Percentiles rank a stretch among this genome's conserved stretches.
These are phyloP conservation scores for Cutaneotrichosporon daszewskae DNA, from an alignment of 1,284 basidiomycete genomes.

Conservation along the genomic window DNA sequence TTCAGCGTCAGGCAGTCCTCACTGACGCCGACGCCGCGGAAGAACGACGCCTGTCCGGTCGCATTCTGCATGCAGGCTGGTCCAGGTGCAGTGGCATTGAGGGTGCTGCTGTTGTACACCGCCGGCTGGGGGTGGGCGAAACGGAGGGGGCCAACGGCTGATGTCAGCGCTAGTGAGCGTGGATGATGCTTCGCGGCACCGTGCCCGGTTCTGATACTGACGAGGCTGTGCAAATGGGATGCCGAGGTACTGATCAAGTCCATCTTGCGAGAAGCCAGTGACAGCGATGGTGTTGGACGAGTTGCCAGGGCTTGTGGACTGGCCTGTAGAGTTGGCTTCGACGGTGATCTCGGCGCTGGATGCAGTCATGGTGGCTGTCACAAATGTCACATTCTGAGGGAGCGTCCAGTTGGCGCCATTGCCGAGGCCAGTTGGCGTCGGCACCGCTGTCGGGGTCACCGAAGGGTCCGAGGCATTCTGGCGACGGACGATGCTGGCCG, in stretches of 20 bases:
- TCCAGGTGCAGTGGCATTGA: constrained; percentile 23
- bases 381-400: too few relatives aligned
- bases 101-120: constrained; percentile 24
- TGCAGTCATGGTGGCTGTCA: too few relatives aligned
- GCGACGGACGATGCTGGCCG: too few relatives aligned
- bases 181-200: too few relatives aligned
- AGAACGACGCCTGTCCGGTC: constrained; percentile 19
- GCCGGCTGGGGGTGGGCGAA: constrained; percentile 43
- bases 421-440: too few relatives aligned
- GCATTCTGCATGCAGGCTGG: constrained; percentile 34
- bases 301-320: too few relatives aligned
- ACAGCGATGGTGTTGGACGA: too few relatives aligned
- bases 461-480: too few relatives aligned
- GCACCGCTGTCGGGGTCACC: too few relatives aligned
- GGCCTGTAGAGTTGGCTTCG: too few relatives aligned
- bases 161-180: not conserved
- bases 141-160: constrained; percentile 51
- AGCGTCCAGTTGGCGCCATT: too few relatives aligned
- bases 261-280: not conserved
- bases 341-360: too few relatives aligned
- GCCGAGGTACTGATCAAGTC: constrained; percentile 8
- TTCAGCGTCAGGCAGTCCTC: constrained; percentile 50
- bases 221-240: constrained; percentile 11
- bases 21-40: constrained; percentile 15
- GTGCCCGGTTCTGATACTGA: not conserved